Base-by-base conservation (phyloP, 768 basidiomycete genomes). In the Saitozyma podzolica region DNA sequence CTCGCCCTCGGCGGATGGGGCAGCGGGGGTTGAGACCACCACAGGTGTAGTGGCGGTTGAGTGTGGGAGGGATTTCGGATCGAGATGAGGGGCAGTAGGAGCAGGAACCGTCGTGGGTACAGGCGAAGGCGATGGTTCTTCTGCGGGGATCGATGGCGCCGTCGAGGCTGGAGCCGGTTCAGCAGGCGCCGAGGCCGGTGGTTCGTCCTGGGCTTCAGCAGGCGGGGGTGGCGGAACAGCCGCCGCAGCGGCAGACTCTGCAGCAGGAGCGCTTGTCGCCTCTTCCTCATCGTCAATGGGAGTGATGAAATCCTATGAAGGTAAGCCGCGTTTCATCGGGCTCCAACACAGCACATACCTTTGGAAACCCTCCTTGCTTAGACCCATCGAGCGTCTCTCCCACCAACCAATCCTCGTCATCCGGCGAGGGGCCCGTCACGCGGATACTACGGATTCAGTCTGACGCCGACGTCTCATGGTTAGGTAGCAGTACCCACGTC, bases 341-440 rank as follows among this genome's bases (percentile, higher is more conserved):
- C 37, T 37, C n/a, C 40, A 40, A 9, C 50, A 54, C 19, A 20
- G 40, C 19, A 9, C 52, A 54, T 42, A 79, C 77, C 64, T 73
- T 77, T 37, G 78, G 78, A 56, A 79, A 79, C 17, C 78, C 78
- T 49, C 78, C 78, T 0, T 57, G 60, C 51, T 72, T 68, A 10
- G 68, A 67, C 14, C 78, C 75, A 62, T 79, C 78, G 11, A 79
- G 39, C 40, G 65, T 68, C 61, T 79, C 78, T 6, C 78, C 78
- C 3, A 76, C 47, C 40, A 79, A 58, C 78, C 78, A 79, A 57
- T 79, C 78, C 58, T 79, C 78, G 58, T 79, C 78, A 40, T 79
- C 76, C 0, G 56, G 51, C 6, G 68, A 72, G 4, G 73, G 74
- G 1, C 78, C 78, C 1, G 73, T 76, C 8, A 79, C 78, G 45